These are phyloP conservation scores for Rhizopus arrhizus DNA, from an alignment of 371 early-diverging fungal genomes.

Conservation along the genomic window DNA sequence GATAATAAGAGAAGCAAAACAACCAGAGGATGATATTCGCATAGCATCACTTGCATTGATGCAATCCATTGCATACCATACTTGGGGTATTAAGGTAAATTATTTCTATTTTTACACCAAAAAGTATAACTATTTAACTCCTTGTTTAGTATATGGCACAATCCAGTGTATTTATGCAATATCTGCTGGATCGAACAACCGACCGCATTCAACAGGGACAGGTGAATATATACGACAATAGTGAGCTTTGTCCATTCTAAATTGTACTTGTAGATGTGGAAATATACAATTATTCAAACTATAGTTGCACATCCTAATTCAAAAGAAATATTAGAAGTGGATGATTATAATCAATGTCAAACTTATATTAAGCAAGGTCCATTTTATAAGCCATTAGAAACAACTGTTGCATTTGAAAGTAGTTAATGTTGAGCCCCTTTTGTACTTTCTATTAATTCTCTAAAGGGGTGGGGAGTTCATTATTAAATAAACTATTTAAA, in stretches of 20 bases:
- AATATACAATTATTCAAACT: conserved; percentile 46
- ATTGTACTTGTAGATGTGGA: conserved; percentile 39
- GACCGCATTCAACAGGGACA: conserved; percentile 44
- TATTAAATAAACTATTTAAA: conserved; percentile 9
- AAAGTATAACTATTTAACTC: not conserved
- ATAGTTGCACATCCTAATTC: conserved; percentile 29
- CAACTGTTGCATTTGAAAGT: conserved; percentile 44
- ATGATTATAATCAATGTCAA: conserved; percentile 33
- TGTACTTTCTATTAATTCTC: not conserved
- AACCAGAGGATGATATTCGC: conserved; percentile 43
- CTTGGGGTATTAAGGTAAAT: conserved; percentile 47
- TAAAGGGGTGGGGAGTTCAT: conserved; percentile 16
- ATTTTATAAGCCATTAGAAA: conserved; percentile 33
- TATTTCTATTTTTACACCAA: not conserved
- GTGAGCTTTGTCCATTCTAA: not conserved
- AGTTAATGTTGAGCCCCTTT: conserved; percentile 17
- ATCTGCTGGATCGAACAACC: conserved; percentile 49
- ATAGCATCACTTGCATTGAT: conserved; percentile 47
- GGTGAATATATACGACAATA: conserved; percentile 22
- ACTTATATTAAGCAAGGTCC: conserved; percentile 51
- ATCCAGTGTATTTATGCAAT: conserved; percentile 43
- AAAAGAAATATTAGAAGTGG: conserved; percentile 20
- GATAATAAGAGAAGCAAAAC: conserved; percentile 38
- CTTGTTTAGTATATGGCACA: conserved; percentile 36
- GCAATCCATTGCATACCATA: conserved; percentile 44